These are phyloP conservation scores for Penicillium bialowiezense DNA, from an alignment of 495 filamentous ascomycete genomes.

Conservation along the genomic window DNA sequence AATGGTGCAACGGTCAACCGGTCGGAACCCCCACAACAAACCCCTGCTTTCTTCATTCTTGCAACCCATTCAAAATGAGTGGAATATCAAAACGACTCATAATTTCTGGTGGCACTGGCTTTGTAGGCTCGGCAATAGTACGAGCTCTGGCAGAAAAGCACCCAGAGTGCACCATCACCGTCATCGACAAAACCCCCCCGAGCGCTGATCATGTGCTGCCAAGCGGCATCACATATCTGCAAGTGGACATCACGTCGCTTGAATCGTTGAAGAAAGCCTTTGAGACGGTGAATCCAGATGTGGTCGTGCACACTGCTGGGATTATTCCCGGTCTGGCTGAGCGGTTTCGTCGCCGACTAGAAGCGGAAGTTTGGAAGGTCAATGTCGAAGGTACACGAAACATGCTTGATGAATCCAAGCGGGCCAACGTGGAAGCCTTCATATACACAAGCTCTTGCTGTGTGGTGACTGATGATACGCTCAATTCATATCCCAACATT, in stretches of 20 bases:
- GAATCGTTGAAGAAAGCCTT: constrained; percentile 29
- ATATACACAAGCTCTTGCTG: constrained; percentile 58
- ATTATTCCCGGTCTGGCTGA: constrained; percentile 40
- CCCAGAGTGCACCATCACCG: constrained; percentile 39
- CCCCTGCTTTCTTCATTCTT: not conserved
- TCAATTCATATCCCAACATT: constrained; percentile 49
- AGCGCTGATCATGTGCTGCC: constrained; percentile 28
- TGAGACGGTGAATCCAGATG: constrained; percentile 30
- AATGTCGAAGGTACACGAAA: constrained; percentile 61
- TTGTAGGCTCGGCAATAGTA: constrained; percentile 46
- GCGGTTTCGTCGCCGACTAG: constrained; percentile 37
- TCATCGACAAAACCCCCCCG: constrained; percentile 42
- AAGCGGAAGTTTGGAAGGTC: constrained; percentile 38
- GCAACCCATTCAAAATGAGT: constrained; percentile 7
- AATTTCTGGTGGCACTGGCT: constrained; percentile 54
- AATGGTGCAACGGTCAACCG: no score
- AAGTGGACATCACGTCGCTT: constrained; percentile 37
- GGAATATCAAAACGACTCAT: constrained; percentile 33
- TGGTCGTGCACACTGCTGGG: constrained; percentile 48
- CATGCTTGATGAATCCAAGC: constrained; percentile 50
- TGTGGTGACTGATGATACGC: constrained; percentile 54
- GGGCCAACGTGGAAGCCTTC: constrained; percentile 50
- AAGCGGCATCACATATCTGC: constrained; percentile 26
- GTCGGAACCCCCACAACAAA: not conserved
- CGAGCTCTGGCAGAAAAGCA: constrained; percentile 41